Conservation (phyloP, 495 filamentous ascomycete species). For the Aspergillus ostianus region DNA sequence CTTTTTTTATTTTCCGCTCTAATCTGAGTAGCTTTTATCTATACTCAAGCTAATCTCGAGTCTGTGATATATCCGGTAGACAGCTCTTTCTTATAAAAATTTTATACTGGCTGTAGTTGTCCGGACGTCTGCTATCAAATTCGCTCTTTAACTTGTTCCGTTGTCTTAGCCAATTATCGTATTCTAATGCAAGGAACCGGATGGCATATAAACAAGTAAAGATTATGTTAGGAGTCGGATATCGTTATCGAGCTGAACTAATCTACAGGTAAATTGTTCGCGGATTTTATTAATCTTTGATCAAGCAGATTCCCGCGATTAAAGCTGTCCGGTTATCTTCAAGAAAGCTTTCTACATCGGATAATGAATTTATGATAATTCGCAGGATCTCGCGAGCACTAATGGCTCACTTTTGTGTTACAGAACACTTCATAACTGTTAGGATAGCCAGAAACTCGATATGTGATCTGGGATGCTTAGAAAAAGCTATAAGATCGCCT, state of each 20-base stretch:
- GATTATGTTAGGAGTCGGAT: background rate
- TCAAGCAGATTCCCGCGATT: background rate
- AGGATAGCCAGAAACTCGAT: background rate
- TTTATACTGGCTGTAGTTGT: background rate
- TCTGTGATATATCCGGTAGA: background rate
- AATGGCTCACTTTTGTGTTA: background rate
- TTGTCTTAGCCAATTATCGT: background rate
- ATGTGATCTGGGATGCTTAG: background rate
- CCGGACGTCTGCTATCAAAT: background rate
- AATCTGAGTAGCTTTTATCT: background rate
- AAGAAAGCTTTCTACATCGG: background rate
- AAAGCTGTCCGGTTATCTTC: background rate
- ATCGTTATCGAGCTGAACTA: background rate
- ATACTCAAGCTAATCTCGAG: background rate
- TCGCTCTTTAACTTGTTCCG: background rate
- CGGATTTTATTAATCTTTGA: background rate
- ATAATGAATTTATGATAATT: background rate
- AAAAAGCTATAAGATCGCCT: background rate
- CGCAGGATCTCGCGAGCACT: background rate
- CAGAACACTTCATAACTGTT: background rate
- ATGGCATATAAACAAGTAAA: background rate
- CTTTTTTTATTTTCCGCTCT: background rate
- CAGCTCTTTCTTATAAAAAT: background rate
- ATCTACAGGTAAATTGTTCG: background rate
- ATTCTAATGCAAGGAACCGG: slow-evolving; percentile 2